A percentile compares a stretch with the other conserved stretches of the same genome.
Evolutionary conservation across 2,329 filamentous ascomycete genomes (phyloP).

Genomic region (Nemania sp.): DNA sequence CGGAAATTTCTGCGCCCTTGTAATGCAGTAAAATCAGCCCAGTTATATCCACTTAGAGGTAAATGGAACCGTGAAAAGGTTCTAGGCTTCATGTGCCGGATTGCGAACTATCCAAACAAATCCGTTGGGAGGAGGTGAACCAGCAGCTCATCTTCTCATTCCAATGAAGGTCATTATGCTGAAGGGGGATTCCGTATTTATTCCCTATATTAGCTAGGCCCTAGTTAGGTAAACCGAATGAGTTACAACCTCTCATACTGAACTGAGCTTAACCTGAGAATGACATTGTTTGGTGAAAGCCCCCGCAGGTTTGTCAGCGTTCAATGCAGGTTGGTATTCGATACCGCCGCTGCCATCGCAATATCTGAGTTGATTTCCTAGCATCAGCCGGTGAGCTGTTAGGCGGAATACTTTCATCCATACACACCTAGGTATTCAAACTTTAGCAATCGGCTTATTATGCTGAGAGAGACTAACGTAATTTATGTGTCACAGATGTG

Average conservation of each 20-base stretch:
- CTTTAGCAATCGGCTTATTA: background rate
- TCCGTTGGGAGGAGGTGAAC: background rate
- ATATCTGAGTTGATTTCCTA: background rate
- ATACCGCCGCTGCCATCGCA: background rate
- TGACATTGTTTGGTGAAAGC: background rate
- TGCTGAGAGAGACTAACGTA: background rate
- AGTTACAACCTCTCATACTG: background rate
- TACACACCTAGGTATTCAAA: background rate
- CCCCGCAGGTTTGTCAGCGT: background rate
- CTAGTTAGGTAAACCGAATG: background rate
- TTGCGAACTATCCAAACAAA: constrained; percentile 9
- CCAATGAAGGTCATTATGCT: background rate
- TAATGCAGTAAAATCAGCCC: background rate
- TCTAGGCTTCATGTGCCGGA: constrained; percentile 7
- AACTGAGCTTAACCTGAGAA: background rate
- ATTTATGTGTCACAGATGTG: background rate
- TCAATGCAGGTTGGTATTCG: background rate
- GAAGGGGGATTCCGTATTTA: background rate
- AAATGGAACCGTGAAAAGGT: constrained; percentile 4
- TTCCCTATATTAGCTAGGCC: background rate
- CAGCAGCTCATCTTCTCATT: background rate
- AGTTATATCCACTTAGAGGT: background rate
- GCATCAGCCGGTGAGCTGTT: background rate
- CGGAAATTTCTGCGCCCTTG: constrained; percentile 1
- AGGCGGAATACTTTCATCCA: too few relatives aligned